phyloP scores from a whole-genome alignment of 352 stramenopile genomes.

The Pythium angustatum region DNA sequence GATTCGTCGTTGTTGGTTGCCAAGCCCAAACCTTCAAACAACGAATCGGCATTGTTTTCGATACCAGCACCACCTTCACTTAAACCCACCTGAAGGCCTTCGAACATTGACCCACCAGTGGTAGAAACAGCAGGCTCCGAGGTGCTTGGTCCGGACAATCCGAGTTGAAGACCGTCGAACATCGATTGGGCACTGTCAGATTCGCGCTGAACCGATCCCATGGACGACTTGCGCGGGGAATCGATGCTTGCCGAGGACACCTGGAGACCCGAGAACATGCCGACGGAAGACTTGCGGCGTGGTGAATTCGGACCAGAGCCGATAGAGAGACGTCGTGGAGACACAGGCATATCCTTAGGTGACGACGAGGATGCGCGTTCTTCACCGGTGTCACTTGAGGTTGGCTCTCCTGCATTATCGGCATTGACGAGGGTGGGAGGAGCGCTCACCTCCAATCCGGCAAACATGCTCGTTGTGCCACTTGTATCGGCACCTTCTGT shows the following conservation, averaged over 20 bases:
- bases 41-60: constrained; percentile 2
- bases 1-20: constrained; percentile 3
- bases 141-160: background rate
- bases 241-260: constrained; percentile 3
- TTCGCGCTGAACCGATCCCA: background rate
- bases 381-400: background rate
- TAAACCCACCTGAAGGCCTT: constrained; percentile 15
- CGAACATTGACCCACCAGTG: constrained; percentile 10
- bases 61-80: background rate
- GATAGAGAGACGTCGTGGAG: constrained; percentile 18
- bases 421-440: background rate
- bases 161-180: constrained; percentile 22
- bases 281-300: constrained; percentile 20
- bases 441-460: constrained; percentile 20
- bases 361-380: background rate
- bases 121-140: background rate
- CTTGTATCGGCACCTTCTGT: background rate
- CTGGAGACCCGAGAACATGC: constrained; percentile 24
- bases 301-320: constrained; percentile 23
- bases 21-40: constrained; percentile 21
- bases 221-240: constrained; percentile 14
- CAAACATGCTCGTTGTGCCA: constrained; percentile 20
- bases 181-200: background rate
- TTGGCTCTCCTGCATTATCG: background rate
- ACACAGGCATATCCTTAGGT: constrained; percentile 16